These are phyloP conservation scores for Lippia alba DNA, from an alignment of 305 asterid species.

Conservation along the genomic window DNA sequence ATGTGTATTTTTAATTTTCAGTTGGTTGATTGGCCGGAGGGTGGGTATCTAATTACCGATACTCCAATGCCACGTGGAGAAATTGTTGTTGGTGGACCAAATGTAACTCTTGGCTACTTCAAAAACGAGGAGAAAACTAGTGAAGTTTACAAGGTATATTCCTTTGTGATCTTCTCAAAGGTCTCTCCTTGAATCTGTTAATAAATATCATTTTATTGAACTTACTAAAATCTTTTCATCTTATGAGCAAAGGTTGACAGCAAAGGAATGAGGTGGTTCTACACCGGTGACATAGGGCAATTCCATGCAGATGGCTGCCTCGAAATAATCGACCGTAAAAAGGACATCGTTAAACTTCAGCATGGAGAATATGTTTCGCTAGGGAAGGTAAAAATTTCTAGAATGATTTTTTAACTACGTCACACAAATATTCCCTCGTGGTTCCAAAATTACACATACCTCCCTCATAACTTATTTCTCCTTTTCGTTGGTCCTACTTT, in stretches of 20 bases:
- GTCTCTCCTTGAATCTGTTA: conserved; percentile 12
- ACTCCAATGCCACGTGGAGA: conserved; percentile 94
- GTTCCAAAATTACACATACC: background rate
- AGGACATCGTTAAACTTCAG: conserved; percentile 94
- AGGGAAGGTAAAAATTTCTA: conserved; percentile 66
- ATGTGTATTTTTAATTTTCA: conserved; percentile 39
- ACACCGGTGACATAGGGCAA: conserved; percentile 88
- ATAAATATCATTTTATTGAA: conserved; percentile 4
- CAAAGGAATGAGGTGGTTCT: conserved; percentile 92
- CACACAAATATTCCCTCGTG: background rate
- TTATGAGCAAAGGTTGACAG: conserved; percentile 68
- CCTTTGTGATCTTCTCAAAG: background rate
- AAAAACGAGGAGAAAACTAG: conserved; percentile 82
- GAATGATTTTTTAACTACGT: background rate
- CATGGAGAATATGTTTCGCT: conserved; percentile 98
- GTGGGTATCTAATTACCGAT: conserved; percentile 79
- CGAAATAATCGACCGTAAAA: conserved; percentile 93
- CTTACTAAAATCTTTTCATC: conserved; percentile 15
- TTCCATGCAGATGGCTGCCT: conserved; percentile 93
- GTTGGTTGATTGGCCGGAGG: conserved; percentile 97
- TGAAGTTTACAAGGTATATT: conserved; percentile 87
- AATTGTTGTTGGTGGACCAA: conserved; percentile 92
- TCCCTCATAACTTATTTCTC: background rate
- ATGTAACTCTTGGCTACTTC: conserved; percentile 92
- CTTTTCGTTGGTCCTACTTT: too few relatives aligned